Base-by-base conservation (phyloP, 2,329 filamentous ascomycete species). In the Zarea fungicola region DNA sequence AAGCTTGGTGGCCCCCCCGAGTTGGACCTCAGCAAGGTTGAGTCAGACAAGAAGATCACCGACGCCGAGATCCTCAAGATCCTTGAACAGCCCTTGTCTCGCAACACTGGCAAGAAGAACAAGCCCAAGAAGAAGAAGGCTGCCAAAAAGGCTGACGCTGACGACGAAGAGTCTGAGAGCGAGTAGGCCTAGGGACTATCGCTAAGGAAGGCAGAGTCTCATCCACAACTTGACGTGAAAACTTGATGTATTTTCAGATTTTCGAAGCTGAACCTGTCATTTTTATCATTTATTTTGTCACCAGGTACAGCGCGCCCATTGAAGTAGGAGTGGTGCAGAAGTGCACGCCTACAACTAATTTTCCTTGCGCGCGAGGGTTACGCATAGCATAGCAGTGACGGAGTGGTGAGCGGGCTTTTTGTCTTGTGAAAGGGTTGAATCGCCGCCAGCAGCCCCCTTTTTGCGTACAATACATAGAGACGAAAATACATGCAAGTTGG, bases 11-110 rank as follows among this genome's bases (percentile, higher is more conserved):
- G 80, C 22, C 85, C 93, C 28, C 83, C 87, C 54, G 68, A 84
- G 19, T 77, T 86, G 55, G 89, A 97, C 64, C 67, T 93, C 54
- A 80, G 78, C 65, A 90, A 91, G 75, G 82, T 85, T 77, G 86
- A 96, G 80, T 85, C 89, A 28, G 91, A 97, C 70, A 97, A 97
- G 82, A 96, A 96, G 81, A 96, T 99, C 63, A 85, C 84, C 57
- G 92, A 97, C 56, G 89, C 95, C 74, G 92, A 97, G 74, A 79
- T 99, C 57, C 83, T 97, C 60, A 89, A 93, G 78, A 92, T 97
- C 56, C 80, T 99, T 44, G 90, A 93, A 73, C 87, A 88, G 69
- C 92, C 92, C 26, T 72, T 96, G 60, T 76, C 84, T 57, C 89
- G 88, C 73, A 87, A 88, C 73, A 90, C 91, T 67, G 91, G 89